Evolutionary conservation across 148 eudicot genomes (phyloP).

Genomic region (Arbutus unedo): DNA sequence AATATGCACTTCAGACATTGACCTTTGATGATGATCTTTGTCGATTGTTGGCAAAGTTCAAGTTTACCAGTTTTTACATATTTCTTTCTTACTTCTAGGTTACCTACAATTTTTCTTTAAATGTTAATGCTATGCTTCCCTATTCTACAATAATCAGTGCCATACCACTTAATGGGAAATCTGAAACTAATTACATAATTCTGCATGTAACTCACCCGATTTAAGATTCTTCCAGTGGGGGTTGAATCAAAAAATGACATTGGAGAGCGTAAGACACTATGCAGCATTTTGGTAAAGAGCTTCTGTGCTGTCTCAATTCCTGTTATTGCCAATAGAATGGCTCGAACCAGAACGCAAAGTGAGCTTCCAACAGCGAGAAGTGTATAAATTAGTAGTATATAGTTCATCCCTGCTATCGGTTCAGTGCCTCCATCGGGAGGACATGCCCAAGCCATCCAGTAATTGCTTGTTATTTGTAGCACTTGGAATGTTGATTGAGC

Average conservation of each 20-base stretch:
- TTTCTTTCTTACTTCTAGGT: background rate
- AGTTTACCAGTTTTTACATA: background rate
- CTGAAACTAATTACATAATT: background rate
- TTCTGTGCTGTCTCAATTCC: constrained; percentile 72
- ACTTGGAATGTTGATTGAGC: constrained; percentile 80
- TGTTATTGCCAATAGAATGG: constrained; percentile 56
- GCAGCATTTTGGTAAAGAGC: constrained; percentile 74
- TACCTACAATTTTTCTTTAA: background rate
- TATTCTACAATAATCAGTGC: background rate
- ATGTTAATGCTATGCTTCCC: background rate
- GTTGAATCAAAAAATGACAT: constrained; percentile 98
- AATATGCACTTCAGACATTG: background rate
- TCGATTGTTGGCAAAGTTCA: background rate
- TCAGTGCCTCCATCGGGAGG: constrained; percentile 50
- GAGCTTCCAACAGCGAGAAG: constrained; percentile 76
- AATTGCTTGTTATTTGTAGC: constrained; percentile 83
- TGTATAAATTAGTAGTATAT: constrained; percentile 55
- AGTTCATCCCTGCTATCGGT: constrained; percentile 50
- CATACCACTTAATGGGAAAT: background rate
- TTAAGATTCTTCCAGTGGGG: constrained; percentile 87
- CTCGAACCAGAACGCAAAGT: constrained; percentile 62
- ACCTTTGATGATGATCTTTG: background rate
- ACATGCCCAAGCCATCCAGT: constrained; percentile 99
- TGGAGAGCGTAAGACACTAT: constrained; percentile 69
- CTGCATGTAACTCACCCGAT: constrained; percentile 55